Conservation (phyloP, 805 yeast genomes). For the Candida odintsovae region DNA sequence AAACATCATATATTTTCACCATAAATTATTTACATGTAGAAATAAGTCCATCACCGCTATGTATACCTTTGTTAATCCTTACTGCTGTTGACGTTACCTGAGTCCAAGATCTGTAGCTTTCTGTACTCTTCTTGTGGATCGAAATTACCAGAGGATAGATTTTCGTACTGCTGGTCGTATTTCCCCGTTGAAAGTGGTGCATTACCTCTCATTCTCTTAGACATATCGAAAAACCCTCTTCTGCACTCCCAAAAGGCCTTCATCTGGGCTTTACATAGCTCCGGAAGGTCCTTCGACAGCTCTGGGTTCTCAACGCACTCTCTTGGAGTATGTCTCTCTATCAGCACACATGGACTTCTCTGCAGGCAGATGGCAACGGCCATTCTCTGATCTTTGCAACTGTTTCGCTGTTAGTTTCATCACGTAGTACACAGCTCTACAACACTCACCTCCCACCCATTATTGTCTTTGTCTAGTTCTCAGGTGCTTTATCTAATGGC, state of each 20-base stretch:
- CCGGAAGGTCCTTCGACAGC: conserved; percentile 73
- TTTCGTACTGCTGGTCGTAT: conserved; percentile 81
- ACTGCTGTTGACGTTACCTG: background rate
- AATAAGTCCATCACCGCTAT: background rate
- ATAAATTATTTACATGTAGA: background rate
- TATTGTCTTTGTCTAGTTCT: background rate
- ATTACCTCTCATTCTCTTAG: conserved; percentile 88
- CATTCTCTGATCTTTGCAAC: conserved; percentile 90
- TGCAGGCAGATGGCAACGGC: conserved; percentile 96
- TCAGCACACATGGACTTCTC: conserved; percentile 92
- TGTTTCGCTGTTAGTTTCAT: conserved; percentile 21
- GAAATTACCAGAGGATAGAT: conserved; percentile 73
- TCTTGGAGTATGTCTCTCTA: conserved; percentile 84
- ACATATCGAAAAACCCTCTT: conserved; percentile 85
- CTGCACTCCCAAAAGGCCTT: conserved; percentile 86
- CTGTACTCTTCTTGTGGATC: conserved; percentile 76
- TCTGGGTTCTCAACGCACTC: conserved; percentile 81
- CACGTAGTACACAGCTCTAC: background rate
- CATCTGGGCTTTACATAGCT: conserved; percentile 79
- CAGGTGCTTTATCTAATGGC: no score
- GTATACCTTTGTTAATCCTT: background rate
- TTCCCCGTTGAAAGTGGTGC: conserved; percentile 91
- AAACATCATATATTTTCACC: background rate
- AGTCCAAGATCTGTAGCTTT: conserved; percentile 57
- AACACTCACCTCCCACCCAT: conserved; percentile 49